A percentile compares a stretch with the other conserved stretches of the same genome.
Evolutionary conservation across 2,329 filamentous ascomycete genomes (phyloP).

Genomic region (Chaetomium strumarium): DNA sequence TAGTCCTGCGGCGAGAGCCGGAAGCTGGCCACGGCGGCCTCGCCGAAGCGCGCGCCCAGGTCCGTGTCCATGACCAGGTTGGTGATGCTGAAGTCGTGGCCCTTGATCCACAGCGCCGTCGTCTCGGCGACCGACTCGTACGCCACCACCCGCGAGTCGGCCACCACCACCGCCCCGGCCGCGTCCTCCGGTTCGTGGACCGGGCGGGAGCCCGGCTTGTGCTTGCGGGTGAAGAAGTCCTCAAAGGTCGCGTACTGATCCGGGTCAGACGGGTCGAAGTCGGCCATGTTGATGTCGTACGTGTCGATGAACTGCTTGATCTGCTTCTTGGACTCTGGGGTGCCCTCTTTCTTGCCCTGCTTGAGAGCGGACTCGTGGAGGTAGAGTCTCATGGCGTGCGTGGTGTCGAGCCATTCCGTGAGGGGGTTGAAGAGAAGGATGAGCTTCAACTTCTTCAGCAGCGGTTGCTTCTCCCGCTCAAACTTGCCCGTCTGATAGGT

Average conservation of each 20-base stretch:
- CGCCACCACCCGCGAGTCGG: slow-evolving; percentile 34
- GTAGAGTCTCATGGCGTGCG: slow-evolving; percentile 32
- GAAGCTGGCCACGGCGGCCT: slow-evolving; percentile 36
- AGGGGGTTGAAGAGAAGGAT: slow-evolving; percentile 37
- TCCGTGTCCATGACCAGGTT: slow-evolving; percentile 33
- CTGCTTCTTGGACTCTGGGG: slow-evolving; percentile 28
- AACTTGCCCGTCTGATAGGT: slow-evolving; percentile 28
- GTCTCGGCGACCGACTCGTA: slow-evolving; percentile 32
- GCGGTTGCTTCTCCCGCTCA: slow-evolving; percentile 35
- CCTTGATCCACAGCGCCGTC: slow-evolving; percentile 38
- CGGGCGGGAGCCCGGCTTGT: slow-evolving; percentile 29
- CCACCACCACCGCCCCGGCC: slow-evolving; percentile 28
- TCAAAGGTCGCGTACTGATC: slow-evolving; percentile 32
- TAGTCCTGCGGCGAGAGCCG: slow-evolving; percentile 40
- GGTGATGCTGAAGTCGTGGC: slow-evolving; percentile 36
- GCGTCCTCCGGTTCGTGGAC: slow-evolving; percentile 26
- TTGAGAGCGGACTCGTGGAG: slow-evolving; percentile 31
- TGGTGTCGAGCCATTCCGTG: slow-evolving; percentile 36
- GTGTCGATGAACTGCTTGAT: slow-evolving; percentile 35
- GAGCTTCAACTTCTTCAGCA: slow-evolving; percentile 37
- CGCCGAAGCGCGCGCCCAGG: slow-evolving; percentile 29
- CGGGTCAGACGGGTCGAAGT: slow-evolving; percentile 33
- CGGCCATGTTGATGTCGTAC: slow-evolving; percentile 33
- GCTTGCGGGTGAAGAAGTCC: slow-evolving; percentile 35
- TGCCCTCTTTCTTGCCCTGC: slow-evolving; percentile 29